A percentile compares a stretch with the other conserved stretches of the same genome.
Conservation (phyloP, 306 rosid genomes). For the Lithocarpus polystachyus region DNA sequence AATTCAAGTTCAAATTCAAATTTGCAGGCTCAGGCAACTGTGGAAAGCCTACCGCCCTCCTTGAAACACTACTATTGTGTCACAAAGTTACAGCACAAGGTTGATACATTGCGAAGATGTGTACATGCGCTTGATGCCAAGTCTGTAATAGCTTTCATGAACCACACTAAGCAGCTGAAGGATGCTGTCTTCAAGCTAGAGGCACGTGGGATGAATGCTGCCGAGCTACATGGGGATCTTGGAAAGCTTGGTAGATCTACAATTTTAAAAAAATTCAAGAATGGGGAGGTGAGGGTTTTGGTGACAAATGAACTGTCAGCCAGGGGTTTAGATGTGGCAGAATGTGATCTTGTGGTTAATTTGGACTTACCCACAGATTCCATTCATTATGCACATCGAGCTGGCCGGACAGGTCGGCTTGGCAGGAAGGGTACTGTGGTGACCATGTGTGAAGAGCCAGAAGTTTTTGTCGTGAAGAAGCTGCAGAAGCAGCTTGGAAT, state of each 20-base stretch:
- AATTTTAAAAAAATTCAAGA: constrained; percentile 81
- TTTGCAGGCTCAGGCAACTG: constrained; percentile 44
- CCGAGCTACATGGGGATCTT: constrained; percentile 92
- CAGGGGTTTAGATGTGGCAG: constrained; percentile 90
- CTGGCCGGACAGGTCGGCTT: constrained; percentile 89
- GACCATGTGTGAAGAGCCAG: constrained; percentile 77
- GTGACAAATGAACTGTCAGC: constrained; percentile 92
- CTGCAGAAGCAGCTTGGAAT: constrained; percentile 82
- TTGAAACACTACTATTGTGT: constrained; percentile 76
- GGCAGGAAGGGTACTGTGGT: constrained; percentile 88
- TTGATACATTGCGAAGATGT: constrained; percentile 78
- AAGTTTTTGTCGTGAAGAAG: constrained; percentile 89
- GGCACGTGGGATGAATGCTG: constrained; percentile 82
- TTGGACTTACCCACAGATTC: constrained; percentile 87
- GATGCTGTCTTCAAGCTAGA: constrained; percentile 89
- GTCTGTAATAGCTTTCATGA: constrained; percentile 90
- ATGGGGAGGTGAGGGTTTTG: constrained; percentile 73
- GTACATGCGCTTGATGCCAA: constrained; percentile 90
- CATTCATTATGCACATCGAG: constrained; percentile 88
- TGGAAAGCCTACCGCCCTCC: constrained; percentile 77
- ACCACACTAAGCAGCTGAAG: constrained; percentile 82
- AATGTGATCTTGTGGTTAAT: constrained; percentile 96
- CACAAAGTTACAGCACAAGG: constrained; percentile 81
- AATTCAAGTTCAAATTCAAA: constrained; percentile 26
- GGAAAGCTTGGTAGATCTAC: constrained; percentile 91